Base-by-base conservation (phyloP, 345 rosid genomes). In the Eucalyptus tenuipes region DNA sequence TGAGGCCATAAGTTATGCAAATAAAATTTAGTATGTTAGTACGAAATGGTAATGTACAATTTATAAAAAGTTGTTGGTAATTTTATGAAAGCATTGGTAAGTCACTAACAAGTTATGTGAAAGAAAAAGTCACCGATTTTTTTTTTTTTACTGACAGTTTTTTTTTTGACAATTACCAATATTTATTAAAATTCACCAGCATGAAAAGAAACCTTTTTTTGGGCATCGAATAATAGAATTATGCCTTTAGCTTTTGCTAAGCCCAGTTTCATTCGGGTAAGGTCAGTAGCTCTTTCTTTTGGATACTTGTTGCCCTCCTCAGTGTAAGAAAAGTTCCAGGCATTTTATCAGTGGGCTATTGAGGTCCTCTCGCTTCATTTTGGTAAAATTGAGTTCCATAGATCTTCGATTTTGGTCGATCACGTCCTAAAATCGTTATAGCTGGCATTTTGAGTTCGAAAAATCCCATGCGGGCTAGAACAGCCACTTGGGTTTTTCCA, bases 141-240 rank as follows among this genome's bases (percentile, higher is more conserved):
- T n/a, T 14, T n/a, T 14, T 7, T 8, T 14, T 7, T 4, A 4
- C 5, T 4, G 20, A 1, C 37, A 15, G 0, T 64, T 14, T n/a
- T n/a, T 13, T 7, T 3, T 3, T 42, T 42, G 44, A 64, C 40
- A 64, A 2, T 61, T 27, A 6, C 71, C 18, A 29, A 13, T 12
- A 61, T 13, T 14, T 64, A 64, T 64, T 59, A 7, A 4, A 31
- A 66, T 66, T 66, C 75, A 66, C 40, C 0, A 7, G 37, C 31
- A 61, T 0, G 8, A 27, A n/a, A 29, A 64, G 2, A n/a, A n/a
- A 66, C 37, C 20, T 31, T 1, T 4, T 8, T 4, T 31, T 31
- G 2, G 79, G 22, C 42, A 31, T 64, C 9, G 2, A 66, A 8
- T 0, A 31, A n/a, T 15, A 66, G 1, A 31, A 66, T 31, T 8